A percentile compares a stretch with the other conserved stretches of the same genome.
These are phyloP conservation scores for Aurantiochytrium sp. DNA, from an alignment of 108 stramenopile genomes.

Conservation along the genomic window DNA sequence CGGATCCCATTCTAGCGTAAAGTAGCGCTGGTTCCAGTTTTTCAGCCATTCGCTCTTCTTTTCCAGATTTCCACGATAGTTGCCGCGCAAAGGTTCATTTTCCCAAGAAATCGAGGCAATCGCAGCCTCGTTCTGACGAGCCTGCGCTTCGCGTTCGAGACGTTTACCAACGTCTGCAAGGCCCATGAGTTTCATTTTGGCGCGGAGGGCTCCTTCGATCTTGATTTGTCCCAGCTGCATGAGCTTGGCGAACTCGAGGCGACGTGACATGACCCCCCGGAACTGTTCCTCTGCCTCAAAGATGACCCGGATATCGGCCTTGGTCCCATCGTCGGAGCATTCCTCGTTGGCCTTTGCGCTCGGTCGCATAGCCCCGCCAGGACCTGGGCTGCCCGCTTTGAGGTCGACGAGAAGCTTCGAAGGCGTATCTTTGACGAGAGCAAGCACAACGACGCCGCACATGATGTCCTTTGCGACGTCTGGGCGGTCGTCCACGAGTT, in stretches of 20 bases:
- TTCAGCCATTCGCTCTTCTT: neutral
- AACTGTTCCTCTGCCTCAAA: slow-evolving; percentile 14
- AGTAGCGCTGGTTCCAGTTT: neutral
- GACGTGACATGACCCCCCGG: neutral
- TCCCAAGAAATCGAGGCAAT: neutral
- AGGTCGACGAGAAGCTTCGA: neutral
- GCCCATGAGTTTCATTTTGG: neutral
- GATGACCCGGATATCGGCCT: neutral
- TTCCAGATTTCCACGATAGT: neutral
- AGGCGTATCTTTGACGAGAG: neutral
- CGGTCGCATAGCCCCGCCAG: neutral
- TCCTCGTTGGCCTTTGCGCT: neutral
- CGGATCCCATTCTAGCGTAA: neutral
- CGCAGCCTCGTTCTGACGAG: neutral
- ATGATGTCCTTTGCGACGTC: neutral
- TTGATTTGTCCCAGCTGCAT: neutral
- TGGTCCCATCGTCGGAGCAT: neutral
- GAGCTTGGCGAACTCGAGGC: slow-evolving; percentile 11
- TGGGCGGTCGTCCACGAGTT: neutral
- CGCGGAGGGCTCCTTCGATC: neutral
- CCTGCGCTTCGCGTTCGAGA: neutral
- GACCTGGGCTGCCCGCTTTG: neutral
- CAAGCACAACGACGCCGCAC: neutral
- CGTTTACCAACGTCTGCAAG: neutral
- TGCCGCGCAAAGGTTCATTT: neutral